Evolutionary conservation across 306 rosid species (phyloP).

Genomic region (Lathyrus oleraceus): DNA sequence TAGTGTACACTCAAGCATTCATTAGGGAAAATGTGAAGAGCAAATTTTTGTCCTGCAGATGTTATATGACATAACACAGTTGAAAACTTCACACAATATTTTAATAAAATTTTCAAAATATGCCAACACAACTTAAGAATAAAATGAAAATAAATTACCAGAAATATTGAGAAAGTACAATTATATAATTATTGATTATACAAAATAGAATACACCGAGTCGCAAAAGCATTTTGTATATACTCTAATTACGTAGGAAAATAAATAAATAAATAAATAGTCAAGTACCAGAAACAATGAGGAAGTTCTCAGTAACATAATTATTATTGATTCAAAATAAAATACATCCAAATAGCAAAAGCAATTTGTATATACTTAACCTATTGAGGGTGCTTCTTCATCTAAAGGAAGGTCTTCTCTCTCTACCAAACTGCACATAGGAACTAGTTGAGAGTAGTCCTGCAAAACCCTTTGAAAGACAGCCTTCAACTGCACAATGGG

Average conservation of each 20-base stretch:
- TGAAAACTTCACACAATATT: no score
- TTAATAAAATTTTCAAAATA: neutral
- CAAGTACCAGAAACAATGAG: conserved; percentile 6
- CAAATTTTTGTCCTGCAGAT: no score
- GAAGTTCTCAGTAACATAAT: conserved; percentile 3
- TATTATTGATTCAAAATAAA: conserved; percentile 11
- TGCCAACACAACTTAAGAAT: neutral
- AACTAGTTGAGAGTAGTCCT: conserved; percentile 65
- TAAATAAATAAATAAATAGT: neutral
- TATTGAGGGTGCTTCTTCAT: conserved; percentile 30
- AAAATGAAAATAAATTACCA: neutral
- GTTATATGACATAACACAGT: no score
- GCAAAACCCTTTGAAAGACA: conserved; percentile 85
- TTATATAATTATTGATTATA: conserved; percentile 18
- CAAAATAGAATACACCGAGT: conserved; percentile 16
- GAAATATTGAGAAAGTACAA: conserved; percentile 9
- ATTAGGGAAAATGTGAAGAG: no score
- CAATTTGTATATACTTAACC: conserved; percentile 26
- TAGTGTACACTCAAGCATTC: no score
- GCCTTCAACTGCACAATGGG: conserved; percentile 91
- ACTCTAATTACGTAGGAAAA: neutral
- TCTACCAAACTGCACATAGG: conserved; percentile 56
- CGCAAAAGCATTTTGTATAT: conserved; percentile 17
- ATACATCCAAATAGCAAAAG: conserved; percentile 24
- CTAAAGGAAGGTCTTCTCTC: conserved; percentile 60